A percentile compares a stretch with the other conserved stretches of the same genome.
phyloP scores from a whole-genome alignment of 495 filamentous ascomycete species.

The Penicillium paradoxum region DNA sequence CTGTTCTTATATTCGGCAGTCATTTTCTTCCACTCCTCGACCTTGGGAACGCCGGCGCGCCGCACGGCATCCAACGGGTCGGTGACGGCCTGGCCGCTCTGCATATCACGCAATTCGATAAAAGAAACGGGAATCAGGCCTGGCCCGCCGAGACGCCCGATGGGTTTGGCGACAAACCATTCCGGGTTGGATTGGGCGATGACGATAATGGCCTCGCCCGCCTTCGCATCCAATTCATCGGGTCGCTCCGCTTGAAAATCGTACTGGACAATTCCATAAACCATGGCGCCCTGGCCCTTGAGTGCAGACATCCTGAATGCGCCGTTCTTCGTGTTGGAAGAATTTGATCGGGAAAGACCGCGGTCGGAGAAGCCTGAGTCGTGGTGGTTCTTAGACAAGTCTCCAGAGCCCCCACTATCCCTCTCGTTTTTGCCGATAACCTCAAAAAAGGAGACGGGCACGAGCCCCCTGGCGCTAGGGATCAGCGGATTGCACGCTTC shows the following conservation, averaged over 20 bases:
- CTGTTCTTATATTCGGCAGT: conserved; percentile 98
- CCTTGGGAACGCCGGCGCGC: conserved; percentile 88
- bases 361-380: conserved; percentile 81
- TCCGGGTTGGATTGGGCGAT: conserved; percentile 99
- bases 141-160: conserved; percentile 87
- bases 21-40: conserved; percentile 99
- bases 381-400: conserved; percentile 57
- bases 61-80: conserved; percentile 84
- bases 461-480: conserved; percentile 81
- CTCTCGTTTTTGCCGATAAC: conserved; percentile 83
- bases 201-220: conserved; percentile 93
- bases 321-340: conserved; percentile 26
- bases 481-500: conserved; percentile 96
- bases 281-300: conserved; percentile 73
- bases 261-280: conserved; percentile 95
- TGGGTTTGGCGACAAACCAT: conserved; percentile 99
- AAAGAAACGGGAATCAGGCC: conserved; percentile 96
- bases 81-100: conserved; percentile 70
- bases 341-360: conserved; percentile 32
- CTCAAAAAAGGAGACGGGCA: conserved; percentile 92
- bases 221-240: conserved; percentile 91
- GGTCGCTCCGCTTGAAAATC: conserved; percentile 94
- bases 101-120: conserved; percentile 94
- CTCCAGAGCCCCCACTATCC: conserved; percentile 67
- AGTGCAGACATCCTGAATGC: conserved; percentile 49